Evolutionary conservation across 108 stramenopile genomes (phyloP).

Genomic region (Cylindrotheca closterium): DNA sequence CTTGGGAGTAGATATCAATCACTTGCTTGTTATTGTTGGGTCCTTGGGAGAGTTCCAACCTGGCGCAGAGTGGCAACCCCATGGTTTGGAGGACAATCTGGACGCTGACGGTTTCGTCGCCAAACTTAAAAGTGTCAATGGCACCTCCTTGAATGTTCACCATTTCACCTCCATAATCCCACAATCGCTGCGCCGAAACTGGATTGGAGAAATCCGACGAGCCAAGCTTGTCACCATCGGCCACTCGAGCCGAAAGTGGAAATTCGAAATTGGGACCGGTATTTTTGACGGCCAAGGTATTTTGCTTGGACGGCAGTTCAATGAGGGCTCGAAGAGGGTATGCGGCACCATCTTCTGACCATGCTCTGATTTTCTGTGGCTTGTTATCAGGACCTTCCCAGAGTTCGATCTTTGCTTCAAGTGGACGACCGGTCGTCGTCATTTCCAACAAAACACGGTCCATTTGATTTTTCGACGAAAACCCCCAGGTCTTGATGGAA

Average conservation of each 20-base stretch:
- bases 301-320: constrained; percentile 68
- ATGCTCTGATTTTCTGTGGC: constrained; percentile 59
- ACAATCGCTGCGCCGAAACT: no score
- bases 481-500: neutral
- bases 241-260: constrained; percentile 56
- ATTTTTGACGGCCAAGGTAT: constrained; percentile 59
- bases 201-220: constrained; percentile 17
- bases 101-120: constrained; percentile 48
- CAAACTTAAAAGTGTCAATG: constrained; percentile 58
- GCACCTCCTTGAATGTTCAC: constrained; percentile 79
- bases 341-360: constrained; percentile 61
- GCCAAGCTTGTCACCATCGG: no score
- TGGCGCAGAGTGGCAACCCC: constrained; percentile 55
- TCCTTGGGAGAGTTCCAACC: constrained; percentile 57
- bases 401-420: constrained; percentile 61
- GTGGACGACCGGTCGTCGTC: constrained; percentile 55
- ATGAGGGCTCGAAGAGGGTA: constrained; percentile 61
- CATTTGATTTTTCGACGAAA: neutral
- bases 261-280: constrained; percentile 61
- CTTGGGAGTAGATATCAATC: constrained; percentile 56
- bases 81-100: constrained; percentile 57
- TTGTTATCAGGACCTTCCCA: constrained; percentile 69
- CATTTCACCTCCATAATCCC: no score
- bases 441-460: neutral
- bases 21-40: constrained; percentile 70